Base-by-base conservation (phyloP, 2,329 filamentous ascomycete species). In the Venturia asperata region DNA sequence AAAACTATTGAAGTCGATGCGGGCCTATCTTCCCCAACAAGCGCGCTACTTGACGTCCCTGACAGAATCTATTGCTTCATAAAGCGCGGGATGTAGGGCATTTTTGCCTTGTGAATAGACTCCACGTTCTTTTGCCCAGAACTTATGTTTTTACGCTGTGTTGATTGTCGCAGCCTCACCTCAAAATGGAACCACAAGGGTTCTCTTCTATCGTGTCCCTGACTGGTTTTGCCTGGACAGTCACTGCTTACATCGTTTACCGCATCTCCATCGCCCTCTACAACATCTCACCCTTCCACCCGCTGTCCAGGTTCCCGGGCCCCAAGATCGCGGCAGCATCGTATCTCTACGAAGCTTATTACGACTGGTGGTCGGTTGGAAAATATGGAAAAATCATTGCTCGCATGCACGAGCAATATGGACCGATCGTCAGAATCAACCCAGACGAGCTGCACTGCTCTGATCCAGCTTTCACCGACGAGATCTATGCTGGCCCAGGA, bases 401-500 rank as follows among this genome's bases (percentile, higher is more conserved):
- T 19, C 34, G 39, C 47, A 34, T 66, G 47, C 65, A 66, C 63
- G 37, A 58, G 47, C 65, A 60, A 47, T 66, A 66, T 30, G 65
- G 65, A 19, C 67, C 70, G 1, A 67, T 71, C 6, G 65, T 71
- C 21, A 67, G 70, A 27, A 70, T 71, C 41, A 68, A 62, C 11
- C 67, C 69, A 9, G 67, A 69, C 49, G 69, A 70, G 37, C 65
- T 71, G n/a, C 69, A 71, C 52, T 65, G 70, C 65, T 69, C 68
- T 42, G 70, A 71, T 55, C 68, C 70, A 49, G 68, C 63, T 1
- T 70, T 68, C 66, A 70, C 69, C 65, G 52, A 63, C 62, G 37
- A 55, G 10, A 30, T 66, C 27, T 66, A 66, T 45, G 58, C 47
- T 27, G 47, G 39, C 27, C 66, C 66, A 47, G 39, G 24, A n/a